Base-by-base conservation (phyloP, 2,329 filamentous ascomycete species). In the Hymenoscyphus fraxineus region DNA sequence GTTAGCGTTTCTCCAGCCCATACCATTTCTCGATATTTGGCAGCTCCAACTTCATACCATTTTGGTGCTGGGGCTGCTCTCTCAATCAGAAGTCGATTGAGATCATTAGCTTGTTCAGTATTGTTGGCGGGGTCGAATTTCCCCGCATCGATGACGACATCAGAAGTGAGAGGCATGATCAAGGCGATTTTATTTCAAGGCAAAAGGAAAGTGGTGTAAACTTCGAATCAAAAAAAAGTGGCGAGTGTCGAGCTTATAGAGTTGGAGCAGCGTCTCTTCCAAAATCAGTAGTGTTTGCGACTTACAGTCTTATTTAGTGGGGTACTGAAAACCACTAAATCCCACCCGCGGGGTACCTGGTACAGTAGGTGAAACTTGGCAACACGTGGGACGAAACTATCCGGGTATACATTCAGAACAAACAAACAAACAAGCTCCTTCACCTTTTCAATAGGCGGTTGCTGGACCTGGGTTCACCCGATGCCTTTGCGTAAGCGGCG, bases 41-140 rank as follows among this genome's bases (percentile, higher is more conserved):
- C 76, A 7, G 82, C 81, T 9, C 84, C 84, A 44, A 85, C 78
- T 71, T 85, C 80, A 51, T 78, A 83, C 83, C 83, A 85, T 67
- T 78, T 76, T 3, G 81, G 81, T 0, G 76, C 78, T 19, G 73
- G 72, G 15, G 76, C 75, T 2, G 64, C 39, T 1, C 47, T 66
- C 22, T 61, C 56, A 13, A 68, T 67, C 12, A 73, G 72, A 6
- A 73, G 70, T n/a, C 78, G 72, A 65, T 84, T 84, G 68, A 81
- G 76, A 13, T 76, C 73, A 12, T 75, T 67, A 0, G 80, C 81
- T 65, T 80, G 72, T 51, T 79, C 70, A 39, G 77, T 69, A 27
- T 78, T 75, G 3, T 75, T 72, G 7, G 73, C 71, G 27, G 77
- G 77, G 63, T 78, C 73, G 68, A 84, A 82, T 64, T 80, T 81